Evolutionary conservation across 2,329 filamentous ascomycete genomes (phyloP), one percentile per base, ranked within the genome.

Genomic region (Arachnomyces sp.): DNA sequence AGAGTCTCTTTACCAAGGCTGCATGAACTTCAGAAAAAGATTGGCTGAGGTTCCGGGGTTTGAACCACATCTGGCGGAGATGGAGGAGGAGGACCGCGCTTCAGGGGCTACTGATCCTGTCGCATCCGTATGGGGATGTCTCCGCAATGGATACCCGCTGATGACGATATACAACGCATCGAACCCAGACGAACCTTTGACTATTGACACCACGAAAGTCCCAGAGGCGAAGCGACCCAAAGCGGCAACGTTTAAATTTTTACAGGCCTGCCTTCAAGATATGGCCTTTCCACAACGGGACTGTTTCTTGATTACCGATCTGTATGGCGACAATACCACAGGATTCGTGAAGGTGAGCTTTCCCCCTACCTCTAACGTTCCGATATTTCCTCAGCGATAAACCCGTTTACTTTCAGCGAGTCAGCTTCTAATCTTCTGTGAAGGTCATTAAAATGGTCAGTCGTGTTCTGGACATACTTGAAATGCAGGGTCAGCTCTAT

Each of bases 1-100:
- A 61, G 89, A 92, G 50, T 95, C 89, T 8, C 78, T 98, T 16
- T 98, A 95, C 65, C 90, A 96, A 65, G 95, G 94, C 62, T 96
- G 92, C 62, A 76, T 94, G 51, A 80, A 82, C 39, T 72, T 96
- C 45, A 86, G 86, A 60, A 80, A 83, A 66, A 80, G 92, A 47
- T 71, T 98, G 45, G 75, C 80, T 41, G 82, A 84, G 50, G 88
- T 96, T 7, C 88, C 88, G 3, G 84, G 78, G 43, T 95, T 96
- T 59, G 80, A 87, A 47, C 71, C 73, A 13, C 83, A 84, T 59
- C 68, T 95, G 53, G 71, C 77, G 38, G 76, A 88, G 53, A 81
- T 92, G 53, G 75, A 82, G 49, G 77, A 83, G 44, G 75, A 83
- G 53, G 78, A 82, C 40, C 74, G 75, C 38, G 76, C 81, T 47